Evolutionary conservation across 1,284 basidiomycete genomes (phyloP).

Genomic region (Ustilago loliicola): DNA sequence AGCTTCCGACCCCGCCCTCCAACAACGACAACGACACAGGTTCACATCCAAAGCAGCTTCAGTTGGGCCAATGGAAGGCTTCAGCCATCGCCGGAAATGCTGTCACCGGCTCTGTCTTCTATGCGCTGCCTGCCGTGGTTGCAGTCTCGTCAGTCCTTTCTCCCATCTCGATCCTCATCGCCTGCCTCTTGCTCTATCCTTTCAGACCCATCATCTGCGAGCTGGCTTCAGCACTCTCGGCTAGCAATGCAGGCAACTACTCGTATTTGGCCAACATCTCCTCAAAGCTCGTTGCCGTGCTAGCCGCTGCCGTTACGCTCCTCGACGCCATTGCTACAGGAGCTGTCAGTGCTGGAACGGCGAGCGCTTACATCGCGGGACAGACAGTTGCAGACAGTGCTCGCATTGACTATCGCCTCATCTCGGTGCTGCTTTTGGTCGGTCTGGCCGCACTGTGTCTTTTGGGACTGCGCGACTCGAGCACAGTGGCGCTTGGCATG

Average conservation of each 20-base stretch:
- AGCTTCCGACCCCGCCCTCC: constrained; percentile 25
- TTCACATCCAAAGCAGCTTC: constrained; percentile 3
- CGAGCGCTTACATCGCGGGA: constrained; percentile 52
- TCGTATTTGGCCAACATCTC: constrained; percentile 55
- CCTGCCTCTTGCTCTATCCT: constrained; percentile 55
- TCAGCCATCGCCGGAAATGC: constrained; percentile 60
- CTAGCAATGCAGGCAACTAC: constrained; percentile 55
- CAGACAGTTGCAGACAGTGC: constrained; percentile 16
- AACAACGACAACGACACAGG: neutral
- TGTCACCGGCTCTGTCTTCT: constrained; percentile 59
- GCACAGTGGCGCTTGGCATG: constrained; percentile 55
- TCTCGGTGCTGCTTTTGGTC: constrained; percentile 51
- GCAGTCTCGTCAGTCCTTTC: constrained; percentile 52
- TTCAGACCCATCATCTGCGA: constrained; percentile 60
- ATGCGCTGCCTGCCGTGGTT: constrained; percentile 58
- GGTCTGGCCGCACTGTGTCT: constrained; percentile 42
- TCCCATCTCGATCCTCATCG: constrained; percentile 58
- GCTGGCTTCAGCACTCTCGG: constrained; percentile 49
- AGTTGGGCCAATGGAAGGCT: constrained; percentile 55
- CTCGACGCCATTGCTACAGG: constrained; percentile 59
- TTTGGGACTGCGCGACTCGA: constrained; percentile 51
- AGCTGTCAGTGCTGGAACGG: constrained; percentile 55
- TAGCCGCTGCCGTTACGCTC: constrained; percentile 55
- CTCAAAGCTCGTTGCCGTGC: constrained; percentile 44
- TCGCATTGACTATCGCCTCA: constrained; percentile 30